These are phyloP conservation scores for Pterocarpus santalinus DNA, from an alignment of 306 rosid species.

Conservation along the genomic window DNA sequence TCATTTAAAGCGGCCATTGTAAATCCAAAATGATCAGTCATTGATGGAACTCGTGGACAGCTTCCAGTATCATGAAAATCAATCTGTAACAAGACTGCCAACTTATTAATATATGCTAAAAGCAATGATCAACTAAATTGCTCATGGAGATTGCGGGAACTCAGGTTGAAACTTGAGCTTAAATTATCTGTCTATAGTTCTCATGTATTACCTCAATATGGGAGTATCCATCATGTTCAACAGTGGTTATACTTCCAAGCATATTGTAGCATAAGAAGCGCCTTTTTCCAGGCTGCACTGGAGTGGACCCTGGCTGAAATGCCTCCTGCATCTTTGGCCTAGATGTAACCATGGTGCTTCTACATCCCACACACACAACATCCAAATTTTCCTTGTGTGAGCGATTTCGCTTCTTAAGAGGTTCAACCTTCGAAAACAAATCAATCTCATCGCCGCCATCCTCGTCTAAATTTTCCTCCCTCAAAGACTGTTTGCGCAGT, in stretches of 20 bases:
- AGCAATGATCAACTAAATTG: slow-evolving; percentile 1
- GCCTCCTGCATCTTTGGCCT: slow-evolving; percentile 79
- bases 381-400: slow-evolving; percentile 57
- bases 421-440: slow-evolving; percentile 63
- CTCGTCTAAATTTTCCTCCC: slow-evolving; percentile 61
- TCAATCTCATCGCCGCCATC: slow-evolving; percentile 59
- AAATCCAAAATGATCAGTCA: slow-evolving; percentile 98
- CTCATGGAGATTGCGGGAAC: not conserved
- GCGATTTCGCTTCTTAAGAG: slow-evolving; percentile 65
- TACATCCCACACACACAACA: slow-evolving; percentile 53
- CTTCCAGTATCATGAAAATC: slow-evolving; percentile 97
- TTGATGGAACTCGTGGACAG: slow-evolving; percentile 90
- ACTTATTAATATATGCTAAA: slow-evolving; percentile 25
- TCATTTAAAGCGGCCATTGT: slow-evolving; percentile 95
- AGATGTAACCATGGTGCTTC: slow-evolving; percentile 50
- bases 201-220: slow-evolving; percentile 79
- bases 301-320: slow-evolving; percentile 95
- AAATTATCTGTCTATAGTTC: slow-evolving; percentile 19
- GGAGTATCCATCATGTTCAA: slow-evolving; percentile 87
- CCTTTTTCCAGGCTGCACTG: slow-evolving; percentile 80
- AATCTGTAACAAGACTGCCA: slow-evolving; percentile 62
- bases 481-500: slow-evolving; percentile 58
- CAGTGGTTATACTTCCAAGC: slow-evolving; percentile 88
- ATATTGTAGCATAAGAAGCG: slow-evolving; percentile 92
- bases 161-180: slow-evolving; percentile 1